Evolutionary conservation across 1,284 basidiomycete species (phyloP).

Genomic region (Ganoderma leucocontextum): DNA sequence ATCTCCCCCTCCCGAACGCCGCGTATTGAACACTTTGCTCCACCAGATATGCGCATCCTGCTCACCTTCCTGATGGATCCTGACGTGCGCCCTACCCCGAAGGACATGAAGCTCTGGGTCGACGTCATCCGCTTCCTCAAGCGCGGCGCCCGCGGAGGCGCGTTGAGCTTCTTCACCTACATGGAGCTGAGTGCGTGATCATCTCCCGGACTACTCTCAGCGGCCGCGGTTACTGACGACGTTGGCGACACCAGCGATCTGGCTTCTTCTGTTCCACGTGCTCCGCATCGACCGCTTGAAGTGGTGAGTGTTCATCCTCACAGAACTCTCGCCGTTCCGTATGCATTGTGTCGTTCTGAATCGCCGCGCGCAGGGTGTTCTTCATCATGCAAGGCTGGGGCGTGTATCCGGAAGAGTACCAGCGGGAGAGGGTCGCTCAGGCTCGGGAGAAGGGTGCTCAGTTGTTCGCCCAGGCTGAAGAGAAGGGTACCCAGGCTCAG

Average conservation of each 20-base stretch:
- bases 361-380: slow-evolving; percentile 44
- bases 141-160: slow-evolving; percentile 59
- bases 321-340: background rate
- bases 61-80: slow-evolving; percentile 65
- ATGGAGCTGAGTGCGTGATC: slow-evolving; percentile 60
- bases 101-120: slow-evolving; percentile 74
- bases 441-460: background rate
- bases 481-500: background rate
- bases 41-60: slow-evolving; percentile 61
- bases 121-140: slow-evolving; percentile 68
- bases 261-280: slow-evolving; percentile 57
- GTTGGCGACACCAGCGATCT: slow-evolving; percentile 47
- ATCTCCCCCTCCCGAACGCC: background rate
- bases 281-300: slow-evolving; percentile 53
- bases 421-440: background rate
- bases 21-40: background rate
- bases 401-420: slow-evolving; percentile 30
- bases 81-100: slow-evolving; percentile 55
- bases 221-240: background rate
- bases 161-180: slow-evolving; percentile 71
- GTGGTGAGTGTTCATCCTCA: slow-evolving; percentile 54
- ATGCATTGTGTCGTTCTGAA: background rate
- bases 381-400: slow-evolving; percentile 60
- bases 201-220: background rate
- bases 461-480: background rate